Evolutionary conservation across 805 yeast species (phyloP).

Genomic region (Wickerhamiella occidentalis): DNA sequence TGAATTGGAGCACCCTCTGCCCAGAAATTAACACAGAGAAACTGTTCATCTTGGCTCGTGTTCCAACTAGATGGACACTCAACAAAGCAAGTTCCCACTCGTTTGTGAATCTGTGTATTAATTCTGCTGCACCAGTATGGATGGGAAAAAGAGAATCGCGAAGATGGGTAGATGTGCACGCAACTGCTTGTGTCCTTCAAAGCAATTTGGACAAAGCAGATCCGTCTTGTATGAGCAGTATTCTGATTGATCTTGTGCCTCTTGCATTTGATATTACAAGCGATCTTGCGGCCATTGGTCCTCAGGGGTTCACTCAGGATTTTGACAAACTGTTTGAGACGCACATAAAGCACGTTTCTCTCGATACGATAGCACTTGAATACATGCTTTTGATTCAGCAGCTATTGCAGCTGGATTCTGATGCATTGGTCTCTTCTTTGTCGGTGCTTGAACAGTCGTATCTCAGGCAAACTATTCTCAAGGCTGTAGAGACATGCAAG

Average conservation of each 20-base stretch:
- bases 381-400: constrained; percentile 4
- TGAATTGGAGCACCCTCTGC: neutral
- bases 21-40: constrained; percentile 3
- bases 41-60: neutral
- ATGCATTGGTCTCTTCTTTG: neutral
- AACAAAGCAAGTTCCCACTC: neutral
- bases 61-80: neutral
- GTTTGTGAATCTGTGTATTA: constrained; percentile 1
- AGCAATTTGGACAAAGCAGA: neutral
- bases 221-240: neutral
- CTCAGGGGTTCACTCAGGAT: neutral
- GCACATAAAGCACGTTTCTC: neutral
- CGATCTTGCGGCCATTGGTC: neutral
- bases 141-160: neutral
- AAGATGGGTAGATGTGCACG: constrained; percentile 5
- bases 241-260: constrained; percentile 4
- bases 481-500: neutral
- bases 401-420: neutral
- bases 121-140: constrained; percentile 7
- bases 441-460: neutral
- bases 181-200: neutral
- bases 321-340: neutral
- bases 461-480: neutral
- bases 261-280: neutral
- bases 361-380: neutral